These are phyloP conservation scores for Cutaneotrichosporon arboriforme DNA, from an alignment of 1,284 basidiomycete genomes.

Conservation along the genomic window DNA sequence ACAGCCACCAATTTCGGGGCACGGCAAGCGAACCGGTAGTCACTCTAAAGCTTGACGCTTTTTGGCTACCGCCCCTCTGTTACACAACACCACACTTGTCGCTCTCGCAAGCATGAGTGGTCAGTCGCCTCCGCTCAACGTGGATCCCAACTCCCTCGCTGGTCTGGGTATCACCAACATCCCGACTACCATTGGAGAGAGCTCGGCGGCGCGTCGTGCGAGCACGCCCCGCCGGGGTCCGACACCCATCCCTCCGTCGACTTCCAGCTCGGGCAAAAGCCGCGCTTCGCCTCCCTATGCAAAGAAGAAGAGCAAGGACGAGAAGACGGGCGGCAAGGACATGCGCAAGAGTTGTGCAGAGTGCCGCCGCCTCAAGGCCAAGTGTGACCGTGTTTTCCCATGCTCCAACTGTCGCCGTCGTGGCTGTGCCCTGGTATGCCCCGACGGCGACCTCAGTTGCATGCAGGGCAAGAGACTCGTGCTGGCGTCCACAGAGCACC, in stretches of 20 bases:
- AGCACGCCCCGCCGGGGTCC: neutral
- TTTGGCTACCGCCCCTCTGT: too few relatives aligned
- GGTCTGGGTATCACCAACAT: slow-evolving; percentile 20
- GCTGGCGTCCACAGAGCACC: slow-evolving; percentile 40
- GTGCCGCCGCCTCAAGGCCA: slow-evolving; percentile 41
- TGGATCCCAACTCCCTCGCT: slow-evolving; percentile 16
- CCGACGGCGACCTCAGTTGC: slow-evolving; percentile 43
- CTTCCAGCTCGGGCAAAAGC: neutral
- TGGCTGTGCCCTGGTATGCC: slow-evolving; percentile 42
- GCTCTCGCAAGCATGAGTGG: neutral
- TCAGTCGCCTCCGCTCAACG: neutral
- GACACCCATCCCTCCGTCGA: neutral
- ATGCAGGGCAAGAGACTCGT: slow-evolving; percentile 46
- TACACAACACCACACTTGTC: too few relatives aligned
- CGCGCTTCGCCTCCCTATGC: neutral
- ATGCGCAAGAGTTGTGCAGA: slow-evolving; percentile 41
- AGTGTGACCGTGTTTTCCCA: slow-evolving; percentile 42
- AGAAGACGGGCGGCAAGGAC: slow-evolving; percentile 14
- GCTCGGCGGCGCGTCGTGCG: neutral
- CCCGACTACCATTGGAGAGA: neutral
- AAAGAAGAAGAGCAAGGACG: slow-evolving; percentile 14
- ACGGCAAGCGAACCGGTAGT: too few relatives aligned
- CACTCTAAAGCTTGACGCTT: too few relatives aligned
- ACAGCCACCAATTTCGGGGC: too few relatives aligned
- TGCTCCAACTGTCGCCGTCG: slow-evolving; percentile 43